These are phyloP conservation scores for Trichoderma pleuroti DNA, from an alignment of 2,329 filamentous ascomycete genomes.

Conservation along the genomic window DNA sequence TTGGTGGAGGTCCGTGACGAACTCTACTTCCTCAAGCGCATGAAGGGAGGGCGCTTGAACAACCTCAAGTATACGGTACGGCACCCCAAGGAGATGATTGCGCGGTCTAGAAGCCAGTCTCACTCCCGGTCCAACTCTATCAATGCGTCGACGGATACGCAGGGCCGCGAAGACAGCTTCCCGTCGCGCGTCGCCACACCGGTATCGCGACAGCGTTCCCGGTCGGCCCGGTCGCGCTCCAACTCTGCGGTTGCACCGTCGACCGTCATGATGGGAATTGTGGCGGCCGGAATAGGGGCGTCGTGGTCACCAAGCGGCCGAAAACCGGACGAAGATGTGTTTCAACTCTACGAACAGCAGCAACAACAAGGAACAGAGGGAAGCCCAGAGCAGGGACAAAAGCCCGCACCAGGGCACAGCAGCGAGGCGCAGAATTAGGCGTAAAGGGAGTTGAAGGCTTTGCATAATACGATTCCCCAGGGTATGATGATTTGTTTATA, in stretches of 20 bases:
- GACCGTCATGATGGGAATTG: slow-evolving; percentile 78
- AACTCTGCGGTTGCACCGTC: slow-evolving; percentile 72
- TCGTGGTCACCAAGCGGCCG: slow-evolving; percentile 69
- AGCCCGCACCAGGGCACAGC: slow-evolving; percentile 15
- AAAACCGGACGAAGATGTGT: slow-evolving; percentile 27
- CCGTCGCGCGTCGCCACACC: slow-evolving; percentile 51
- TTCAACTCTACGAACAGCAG: slow-evolving; percentile 8
- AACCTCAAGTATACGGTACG: slow-evolving; percentile 74
- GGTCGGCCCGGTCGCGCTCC: slow-evolving; percentile 62
- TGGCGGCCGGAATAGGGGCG: slow-evolving; percentile 71
- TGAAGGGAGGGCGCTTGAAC: slow-evolving; percentile 79
- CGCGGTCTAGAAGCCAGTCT: slow-evolving; percentile 60
- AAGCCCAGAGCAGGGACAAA: slow-evolving; percentile 19
- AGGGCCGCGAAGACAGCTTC: slow-evolving; percentile 54
- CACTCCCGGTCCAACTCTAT: slow-evolving; percentile 59
- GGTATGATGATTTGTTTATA: slow-evolving; percentile 16
- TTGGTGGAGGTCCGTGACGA: slow-evolving; percentile 75
- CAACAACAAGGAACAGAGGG: slow-evolving; percentile 19
- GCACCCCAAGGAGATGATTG: slow-evolving; percentile 67
- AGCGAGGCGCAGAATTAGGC: slow-evolving; percentile 28
- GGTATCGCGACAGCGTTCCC: slow-evolving; percentile 61
- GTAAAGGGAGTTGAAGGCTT: slow-evolving; percentile 23
- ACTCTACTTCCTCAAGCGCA: slow-evolving; percentile 72
- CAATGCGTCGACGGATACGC: slow-evolving; percentile 58
- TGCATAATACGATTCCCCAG: slow-evolving; percentile 20